Percentiles rank a stretch among this genome's conserved stretches.
phyloP scores from a whole-genome alignment of 257 asterid species.

The Avicennia marina region DNA sequence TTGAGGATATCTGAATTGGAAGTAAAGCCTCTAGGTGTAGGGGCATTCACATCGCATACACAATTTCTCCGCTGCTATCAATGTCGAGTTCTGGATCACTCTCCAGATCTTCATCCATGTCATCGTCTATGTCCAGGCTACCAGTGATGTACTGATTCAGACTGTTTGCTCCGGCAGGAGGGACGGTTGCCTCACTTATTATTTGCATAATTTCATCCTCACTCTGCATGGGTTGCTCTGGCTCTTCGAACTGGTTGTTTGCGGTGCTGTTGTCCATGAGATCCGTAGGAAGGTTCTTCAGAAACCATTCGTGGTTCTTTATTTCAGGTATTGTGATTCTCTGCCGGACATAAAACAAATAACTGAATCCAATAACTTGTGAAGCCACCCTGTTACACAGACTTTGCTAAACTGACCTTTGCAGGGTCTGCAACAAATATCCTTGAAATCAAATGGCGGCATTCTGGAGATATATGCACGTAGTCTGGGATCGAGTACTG shows the following conservation, averaged over 20 bases:
- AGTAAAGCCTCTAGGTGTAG: neutral
- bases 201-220: slow-evolving; percentile 89
- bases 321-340: slow-evolving; percentile 86
- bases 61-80: slow-evolving; percentile 94
- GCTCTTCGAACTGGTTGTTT: slow-evolving; percentile 70
- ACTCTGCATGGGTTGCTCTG: slow-evolving; percentile 82
- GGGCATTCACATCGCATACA: slow-evolving; percentile 62
- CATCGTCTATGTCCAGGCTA: slow-evolving; percentile 80
- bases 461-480: slow-evolving; percentile 85
- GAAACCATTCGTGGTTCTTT: slow-evolving; percentile 88
- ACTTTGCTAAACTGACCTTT: slow-evolving; percentile 40
- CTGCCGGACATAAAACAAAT: slow-evolving; percentile 31
- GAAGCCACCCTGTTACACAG: neutral
- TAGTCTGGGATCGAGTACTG: slow-evolving; percentile 96
- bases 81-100: slow-evolving; percentile 91
- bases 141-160: slow-evolving; percentile 70
- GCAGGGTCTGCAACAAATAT: slow-evolving; percentile 93
- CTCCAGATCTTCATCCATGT: slow-evolving; percentile 93
- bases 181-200: slow-evolving; percentile 83
- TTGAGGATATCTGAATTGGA: no score
- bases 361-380: neutral
- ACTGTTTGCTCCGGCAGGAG: slow-evolving; percentile 69
- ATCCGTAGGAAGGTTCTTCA: slow-evolving; percentile 81
- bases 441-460: slow-evolving; percentile 84
- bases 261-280: slow-evolving; percentile 50